Conservation (phyloP, 768 basidiomycete species). For the Rhodotorula taiwanensis region DNA sequence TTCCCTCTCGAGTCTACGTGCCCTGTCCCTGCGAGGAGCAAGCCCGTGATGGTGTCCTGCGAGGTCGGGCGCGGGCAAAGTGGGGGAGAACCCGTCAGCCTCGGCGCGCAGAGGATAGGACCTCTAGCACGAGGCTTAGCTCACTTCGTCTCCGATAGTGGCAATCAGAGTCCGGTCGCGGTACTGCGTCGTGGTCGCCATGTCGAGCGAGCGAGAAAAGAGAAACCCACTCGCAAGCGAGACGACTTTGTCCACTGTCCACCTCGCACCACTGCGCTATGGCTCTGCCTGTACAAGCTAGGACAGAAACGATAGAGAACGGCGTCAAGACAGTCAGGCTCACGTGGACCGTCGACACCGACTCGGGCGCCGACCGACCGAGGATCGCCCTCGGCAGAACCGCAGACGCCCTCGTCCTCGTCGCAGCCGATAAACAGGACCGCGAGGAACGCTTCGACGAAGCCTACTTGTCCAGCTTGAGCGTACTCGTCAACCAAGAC, state of each 20-base stretch:
- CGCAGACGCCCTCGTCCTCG: slow-evolving; percentile 3
- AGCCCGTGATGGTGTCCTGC: slow-evolving; percentile 93
- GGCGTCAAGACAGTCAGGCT: not conserved
- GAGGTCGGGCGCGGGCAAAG: not conserved
- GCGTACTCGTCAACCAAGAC: slow-evolving; percentile 18
- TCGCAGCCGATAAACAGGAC: not conserved
- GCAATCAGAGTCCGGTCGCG: slow-evolving; percentile 75
- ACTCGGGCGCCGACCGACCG: not conserved
- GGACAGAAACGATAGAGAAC: not conserved
- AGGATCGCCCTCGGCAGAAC: slow-evolving; percentile 6
- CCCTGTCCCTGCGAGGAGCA: slow-evolving; percentile 89
- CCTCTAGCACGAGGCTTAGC: no score
- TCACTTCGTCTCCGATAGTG: slow-evolving; percentile 94
- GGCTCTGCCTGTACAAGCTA: no score
- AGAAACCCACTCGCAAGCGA: no score
- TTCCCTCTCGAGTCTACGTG: slow-evolving; percentile 82
- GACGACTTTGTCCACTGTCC: no score
- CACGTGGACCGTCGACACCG: not conserved
- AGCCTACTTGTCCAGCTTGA: not conserved
- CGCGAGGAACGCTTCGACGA: not conserved
- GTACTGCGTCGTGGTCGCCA: slow-evolving; percentile 10
- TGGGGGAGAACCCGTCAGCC: not conserved
- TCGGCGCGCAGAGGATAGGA: no score
- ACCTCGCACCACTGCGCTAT: no score
- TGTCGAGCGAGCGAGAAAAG: no score